A percentile compares a stretch with the other conserved stretches of the same genome.
phyloP scores from a whole-genome alignment of 2,329 filamentous ascomycete species.

The Fusarium newnesense region DNA sequence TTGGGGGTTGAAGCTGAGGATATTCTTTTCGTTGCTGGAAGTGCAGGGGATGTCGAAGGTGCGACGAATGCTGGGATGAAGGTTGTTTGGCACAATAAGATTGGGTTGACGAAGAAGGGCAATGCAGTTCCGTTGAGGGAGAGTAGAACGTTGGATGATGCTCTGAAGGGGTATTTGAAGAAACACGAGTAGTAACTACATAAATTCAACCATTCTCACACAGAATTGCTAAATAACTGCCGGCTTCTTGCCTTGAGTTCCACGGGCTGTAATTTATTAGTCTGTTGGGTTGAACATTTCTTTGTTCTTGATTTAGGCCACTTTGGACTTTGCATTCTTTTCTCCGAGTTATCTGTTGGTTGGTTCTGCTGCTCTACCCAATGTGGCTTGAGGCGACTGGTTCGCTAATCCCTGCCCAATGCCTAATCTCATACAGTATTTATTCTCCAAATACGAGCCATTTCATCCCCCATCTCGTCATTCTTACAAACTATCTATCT shows the following conservation, averaged over 20 bases:
- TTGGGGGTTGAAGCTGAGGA: slow-evolving; percentile 44
- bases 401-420: too few species aligned
- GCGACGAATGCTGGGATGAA: slow-evolving; percentile 51
- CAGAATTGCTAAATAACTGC: too few species aligned
- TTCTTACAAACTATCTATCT: too few species aligned
- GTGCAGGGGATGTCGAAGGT: slow-evolving; percentile 53
- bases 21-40: slow-evolving; percentile 52
- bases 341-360: too few species aligned
- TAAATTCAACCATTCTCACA: too few species aligned
- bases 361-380: too few species aligned
- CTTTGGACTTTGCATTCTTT: neutral
- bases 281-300: fast-evolving
- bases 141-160: neutral
- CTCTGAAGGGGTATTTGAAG: neutral
- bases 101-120: slow-evolving; percentile 43
- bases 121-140: slow-evolving; percentile 23
- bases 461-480: too few species aligned
- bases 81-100: slow-evolving; percentile 53
- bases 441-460: too few species aligned
- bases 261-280: neutral
- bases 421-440: too few species aligned
- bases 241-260: too few species aligned
- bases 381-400: too few species aligned
- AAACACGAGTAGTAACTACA: neutral
- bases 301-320: neutral